These are phyloP conservation scores for Lodderomyces parapsilosis DNA, from an alignment of 1,139 yeast species.

Conservation along the genomic window DNA sequence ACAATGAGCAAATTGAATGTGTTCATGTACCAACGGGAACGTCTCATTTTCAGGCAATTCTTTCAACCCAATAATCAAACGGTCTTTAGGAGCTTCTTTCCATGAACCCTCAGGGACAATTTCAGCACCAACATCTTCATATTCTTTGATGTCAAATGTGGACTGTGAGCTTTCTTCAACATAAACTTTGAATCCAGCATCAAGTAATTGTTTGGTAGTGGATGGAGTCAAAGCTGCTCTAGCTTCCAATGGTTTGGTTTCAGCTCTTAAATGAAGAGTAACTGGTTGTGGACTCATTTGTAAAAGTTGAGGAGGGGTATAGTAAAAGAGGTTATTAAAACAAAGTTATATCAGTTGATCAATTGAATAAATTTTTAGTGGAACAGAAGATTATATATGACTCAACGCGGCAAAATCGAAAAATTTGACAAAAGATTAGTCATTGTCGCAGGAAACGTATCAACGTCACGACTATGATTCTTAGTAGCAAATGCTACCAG, in stretches of 20 bases:
- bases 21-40: conserved; percentile 93
- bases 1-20: conserved; percentile 98
- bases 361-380: too few relatives aligned
- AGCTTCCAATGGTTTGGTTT: conserved; percentile 94
- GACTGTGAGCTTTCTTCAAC: conserved; percentile 89
- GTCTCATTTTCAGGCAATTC: conserved; percentile 89
- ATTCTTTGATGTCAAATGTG: conserved; percentile 73
- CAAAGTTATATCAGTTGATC: not conserved
- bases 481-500: not conserved
- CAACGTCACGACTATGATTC: not conserved
- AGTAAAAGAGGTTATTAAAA: not conserved
- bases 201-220: conserved; percentile 78
- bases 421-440: not conserved
- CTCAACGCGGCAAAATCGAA: not conserved
- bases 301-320: too few relatives aligned
- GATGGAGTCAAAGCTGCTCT: conserved; percentile 96
- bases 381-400: not conserved
- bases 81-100: conserved; percentile 84
- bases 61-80: conserved; percentile 89
- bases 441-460: not conserved
- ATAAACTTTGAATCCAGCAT: conserved; percentile 83
- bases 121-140: conserved; percentile 74
- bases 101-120: conserved; percentile 94
- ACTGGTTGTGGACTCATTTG: conserved; percentile 29
- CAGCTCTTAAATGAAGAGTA: conserved; percentile 84